phyloP scores from a whole-genome alignment of 257 asterid genomes.

The Cynanchum wilfordii region DNA sequence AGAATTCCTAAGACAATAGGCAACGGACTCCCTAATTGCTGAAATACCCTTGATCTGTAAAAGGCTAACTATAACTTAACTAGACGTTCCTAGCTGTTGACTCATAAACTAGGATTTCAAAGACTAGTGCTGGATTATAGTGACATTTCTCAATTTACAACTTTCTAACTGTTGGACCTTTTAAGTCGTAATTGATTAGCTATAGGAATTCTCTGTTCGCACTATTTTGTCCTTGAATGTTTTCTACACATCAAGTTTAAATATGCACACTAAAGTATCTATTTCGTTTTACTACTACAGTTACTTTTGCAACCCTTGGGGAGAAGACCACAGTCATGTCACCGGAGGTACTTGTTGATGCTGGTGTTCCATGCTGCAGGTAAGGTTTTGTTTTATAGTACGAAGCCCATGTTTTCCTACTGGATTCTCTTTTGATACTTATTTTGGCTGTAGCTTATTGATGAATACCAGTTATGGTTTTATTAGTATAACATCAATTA shows the following conservation, averaged over 20 bases:
- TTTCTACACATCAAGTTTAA: neutral
- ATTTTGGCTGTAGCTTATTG: neutral
- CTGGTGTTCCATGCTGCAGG: constrained; percentile 99
- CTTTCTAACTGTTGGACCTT: neutral
- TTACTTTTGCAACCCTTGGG: constrained; percentile 93
- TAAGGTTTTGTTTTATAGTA: constrained; percentile 27
- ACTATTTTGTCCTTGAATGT: neutral
- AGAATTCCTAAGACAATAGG: neutral
- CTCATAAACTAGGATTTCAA: neutral
- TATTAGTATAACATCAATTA: neutral
- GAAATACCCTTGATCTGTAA: neutral
- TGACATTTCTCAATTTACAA: neutral
- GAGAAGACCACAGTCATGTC: constrained; percentile 99
- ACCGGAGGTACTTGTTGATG: constrained; percentile 90
- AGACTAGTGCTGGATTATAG: neutral
- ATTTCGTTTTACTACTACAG: constrained; percentile 37
- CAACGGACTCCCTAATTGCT: neutral
- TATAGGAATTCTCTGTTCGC: neutral
- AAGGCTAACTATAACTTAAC: neutral
- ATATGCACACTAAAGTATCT: constrained; percentile 3
- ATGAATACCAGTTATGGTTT: neutral
- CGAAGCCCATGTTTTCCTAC: neutral
- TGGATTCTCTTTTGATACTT: neutral
- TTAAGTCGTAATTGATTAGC: neutral
- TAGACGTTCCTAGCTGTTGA: neutral